Evolutionary conservation across 805 yeast species (phyloP), one percentile per base, ranked within the genome.

Genomic region (Nakazawaea populi): DNA sequence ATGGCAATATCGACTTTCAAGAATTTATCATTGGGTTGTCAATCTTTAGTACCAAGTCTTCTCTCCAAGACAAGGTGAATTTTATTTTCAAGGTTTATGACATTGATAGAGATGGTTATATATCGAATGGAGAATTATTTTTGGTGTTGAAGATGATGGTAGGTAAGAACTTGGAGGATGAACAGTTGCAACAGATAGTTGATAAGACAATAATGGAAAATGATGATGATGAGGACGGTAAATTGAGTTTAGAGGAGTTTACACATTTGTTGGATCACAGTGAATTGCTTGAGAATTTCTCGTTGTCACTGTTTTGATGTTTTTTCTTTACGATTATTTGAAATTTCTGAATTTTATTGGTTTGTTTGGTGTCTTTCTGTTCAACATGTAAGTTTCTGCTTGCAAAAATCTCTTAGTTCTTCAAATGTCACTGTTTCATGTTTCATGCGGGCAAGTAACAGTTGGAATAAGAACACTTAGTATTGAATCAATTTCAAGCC

Each of bases 81-180:
- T 94, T 95, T 72, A 94, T 97, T 9, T 94, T 94, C 70, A 87
- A 84, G 61, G 89, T 94, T 18, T 94, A 94, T 63, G 99, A 94
- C 64, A 89, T 94, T 55, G 99, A 94, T 67, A 77, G 89, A 51
- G 99, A 94, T 64, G 99, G 99, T 0, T 90, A 63, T 64, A 89
- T 94, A 37, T 91, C 97, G 3, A 92, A 92, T 63, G 99, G 99
- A 28, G 99, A 94, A 68, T 68, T 94, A 51, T 94, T 85, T 61
- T 75, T 92, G 40, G 98, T 94, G 40, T 73, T 94, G 70, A 88
- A 94, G 68, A 87, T 89, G 80, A 94, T 94, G 99, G 99, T 95
- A 30, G 99, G 98, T 1, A 85, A 82, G 58, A 90, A 94, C 61
- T 70, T 95, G 52, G 85, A 82, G 55, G 96, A 88, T 53, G 82